A percentile compares a stretch with the other conserved stretches of the same genome.
Conservation (phyloP, 2,329 filamentous ascomycete genomes). For the Pseudocercospora musae region DNA sequence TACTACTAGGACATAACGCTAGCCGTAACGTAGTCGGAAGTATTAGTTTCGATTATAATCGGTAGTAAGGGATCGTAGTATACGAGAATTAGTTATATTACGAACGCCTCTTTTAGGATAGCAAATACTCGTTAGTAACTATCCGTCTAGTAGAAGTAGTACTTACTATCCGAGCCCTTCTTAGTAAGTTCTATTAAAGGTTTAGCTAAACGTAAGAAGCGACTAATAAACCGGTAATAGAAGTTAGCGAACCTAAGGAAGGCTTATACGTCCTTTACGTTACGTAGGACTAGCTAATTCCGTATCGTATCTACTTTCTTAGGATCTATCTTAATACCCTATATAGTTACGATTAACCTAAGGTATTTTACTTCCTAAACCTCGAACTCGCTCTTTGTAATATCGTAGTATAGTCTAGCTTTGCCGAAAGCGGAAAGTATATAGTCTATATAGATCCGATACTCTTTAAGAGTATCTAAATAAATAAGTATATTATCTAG, state of each 20-base stretch:
- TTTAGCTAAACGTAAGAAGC: not conserved
- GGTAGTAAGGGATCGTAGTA: not conserved
- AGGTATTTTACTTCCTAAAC: slow-evolving; percentile 17
- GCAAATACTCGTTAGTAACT: not conserved
- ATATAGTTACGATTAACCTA: slow-evolving; percentile 9
- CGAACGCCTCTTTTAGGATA: not conserved
- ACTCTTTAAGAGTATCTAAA: slow-evolving; percentile 3
- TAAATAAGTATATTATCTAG: slow-evolving; percentile 36
- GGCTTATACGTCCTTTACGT: not conserved
- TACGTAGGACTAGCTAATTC: not conserved
- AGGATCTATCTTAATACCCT: not conserved
- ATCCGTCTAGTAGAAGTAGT: not conserved
- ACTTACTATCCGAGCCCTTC: not conserved
- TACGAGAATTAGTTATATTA: not conserved
- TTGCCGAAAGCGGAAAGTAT: slow-evolving; percentile 7
- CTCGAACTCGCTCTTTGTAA: slow-evolving; percentile 16
- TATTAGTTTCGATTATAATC: not conserved
- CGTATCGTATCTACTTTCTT: not conserved
- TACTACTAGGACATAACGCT: not conserved
- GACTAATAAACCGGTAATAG: not conserved
- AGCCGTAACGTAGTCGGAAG: not conserved
- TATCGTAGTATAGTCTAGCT: slow-evolving; percentile 7
- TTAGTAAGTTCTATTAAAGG: not conserved
- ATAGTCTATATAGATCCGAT: not conserved
- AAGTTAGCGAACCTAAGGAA: not conserved